Base-by-base conservation (phyloP, 805 yeast species). In the Zygoascus flipseniorum region DNA sequence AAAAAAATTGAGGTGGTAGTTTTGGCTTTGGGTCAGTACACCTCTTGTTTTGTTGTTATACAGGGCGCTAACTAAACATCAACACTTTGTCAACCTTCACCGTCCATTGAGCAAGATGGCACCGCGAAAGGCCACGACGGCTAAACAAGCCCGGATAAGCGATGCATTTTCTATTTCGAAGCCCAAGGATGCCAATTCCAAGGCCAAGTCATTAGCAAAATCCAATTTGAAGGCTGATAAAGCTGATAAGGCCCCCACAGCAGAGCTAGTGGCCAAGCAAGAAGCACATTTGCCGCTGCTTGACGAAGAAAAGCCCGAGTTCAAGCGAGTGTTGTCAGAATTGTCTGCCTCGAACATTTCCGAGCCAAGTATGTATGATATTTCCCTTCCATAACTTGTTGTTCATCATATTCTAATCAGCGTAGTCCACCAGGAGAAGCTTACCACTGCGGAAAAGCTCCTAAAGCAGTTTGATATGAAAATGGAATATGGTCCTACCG, bases 401-500 rank as follows among this genome's bases (percentile, higher is more conserved):
- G 18, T 8, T 37, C 13, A 42, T 42, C 11, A 19, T 18, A 16
- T 19, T 11, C 44, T 42, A 16, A 16, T 23, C 13, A 8, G 6
- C 5, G 4, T 8, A 37, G 63, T 68, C 23, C 74, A 71, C 54
- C 68, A 62, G 37, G 61, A 66, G 11, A 61, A 61, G 2, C 39
- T 61, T n/a, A 46, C 60, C 37, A 47, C 55, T 0, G 66, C 63
- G 10, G 69, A 68, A 19, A 60, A 62, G 46, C 50, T 72, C 39
- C 61, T 72, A 26, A 60, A 58, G 35, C 60, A 60, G 16, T 72
- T 72, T 53, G 76, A 72, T 46, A 48, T 69, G 50, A 58, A 60
- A 2, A 43, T 63, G 1, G 58, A 56, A 18, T 72, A 63, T 52
- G 76, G 76, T 1, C 76, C 76, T 1, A 59, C 65, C n/a, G 64